Conservation (phyloP, 1,139 yeast genomes). For the Yamadazyma diospyri region DNA sequence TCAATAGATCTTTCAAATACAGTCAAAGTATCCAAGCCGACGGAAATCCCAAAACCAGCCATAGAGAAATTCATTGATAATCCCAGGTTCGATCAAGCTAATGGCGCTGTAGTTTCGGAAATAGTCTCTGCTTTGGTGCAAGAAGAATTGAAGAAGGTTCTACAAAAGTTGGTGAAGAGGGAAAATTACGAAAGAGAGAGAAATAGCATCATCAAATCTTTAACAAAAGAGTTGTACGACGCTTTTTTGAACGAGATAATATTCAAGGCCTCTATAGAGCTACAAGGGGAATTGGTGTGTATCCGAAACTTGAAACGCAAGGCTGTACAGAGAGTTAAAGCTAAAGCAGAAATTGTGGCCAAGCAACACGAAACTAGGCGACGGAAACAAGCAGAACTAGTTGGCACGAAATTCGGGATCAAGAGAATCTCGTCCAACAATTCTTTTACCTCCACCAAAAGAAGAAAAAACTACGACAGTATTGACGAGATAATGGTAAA, state of each 20-base stretch:
- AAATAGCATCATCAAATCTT: conserved; percentile 26
- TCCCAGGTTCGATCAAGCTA: conserved; percentile 4
- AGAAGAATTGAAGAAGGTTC: conserved; percentile 23
- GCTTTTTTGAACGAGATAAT: conserved; percentile 61
- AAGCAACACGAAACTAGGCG: conserved; percentile 21
- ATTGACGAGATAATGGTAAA: conserved; percentile 21
- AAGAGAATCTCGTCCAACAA: conserved; percentile 22
- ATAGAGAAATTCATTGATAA: conserved; percentile 1
- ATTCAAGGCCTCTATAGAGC: conserved; percentile 38
- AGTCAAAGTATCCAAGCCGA: background rate
- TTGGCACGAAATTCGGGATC: conserved; percentile 28
- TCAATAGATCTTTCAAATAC: background rate
- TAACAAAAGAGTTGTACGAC: conserved; percentile 47
- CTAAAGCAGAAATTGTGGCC: conserved; percentile 23
- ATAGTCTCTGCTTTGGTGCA: conserved; percentile 16
- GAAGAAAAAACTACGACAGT: conserved; percentile 17
- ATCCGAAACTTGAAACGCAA: conserved; percentile 21
- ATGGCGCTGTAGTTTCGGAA: conserved; percentile 21
- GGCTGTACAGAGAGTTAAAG: conserved; percentile 21
- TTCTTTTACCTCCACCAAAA: conserved; percentile 13
- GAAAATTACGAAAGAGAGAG: conserved; percentile 24
- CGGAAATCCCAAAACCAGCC: background rate
- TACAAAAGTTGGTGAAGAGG: conserved; percentile 23
- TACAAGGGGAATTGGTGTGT: conserved; percentile 36
- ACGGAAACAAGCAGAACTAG: conserved; percentile 42